Evolutionary conservation across 192 early-diverging fungal species (phyloP).

Genomic region (Coemansia sp.): DNA sequence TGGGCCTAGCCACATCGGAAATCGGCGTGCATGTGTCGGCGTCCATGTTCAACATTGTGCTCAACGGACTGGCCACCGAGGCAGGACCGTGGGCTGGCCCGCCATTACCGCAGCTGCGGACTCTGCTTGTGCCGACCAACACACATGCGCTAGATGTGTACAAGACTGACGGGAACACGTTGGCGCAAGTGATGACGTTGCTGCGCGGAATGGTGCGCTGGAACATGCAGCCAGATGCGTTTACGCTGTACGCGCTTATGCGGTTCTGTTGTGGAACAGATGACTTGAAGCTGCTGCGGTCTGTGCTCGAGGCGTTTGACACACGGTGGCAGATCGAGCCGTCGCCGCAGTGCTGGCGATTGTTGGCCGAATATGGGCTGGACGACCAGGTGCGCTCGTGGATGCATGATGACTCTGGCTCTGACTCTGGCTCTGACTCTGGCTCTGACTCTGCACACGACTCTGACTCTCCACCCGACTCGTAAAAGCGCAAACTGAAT

Average conservation of each 20-base stretch:
- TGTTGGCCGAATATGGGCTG: slow-evolving; percentile 13
- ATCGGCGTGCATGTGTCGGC: slow-evolving; percentile 21
- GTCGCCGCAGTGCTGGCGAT: slow-evolving; percentile 18
- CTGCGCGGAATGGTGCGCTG: slow-evolving; percentile 37
- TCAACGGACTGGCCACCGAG: slow-evolving; percentile 16
- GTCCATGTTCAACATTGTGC: slow-evolving; percentile 36
- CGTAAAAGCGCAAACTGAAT: too few species aligned
- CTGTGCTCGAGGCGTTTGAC: slow-evolving; percentile 30
- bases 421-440: too few species aligned
- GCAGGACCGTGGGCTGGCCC: not conserved
- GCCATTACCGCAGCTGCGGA: slow-evolving; percentile 9
- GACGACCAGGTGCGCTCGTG: slow-evolving; percentile 9
- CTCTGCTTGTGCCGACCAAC: slow-evolving; percentile 21
- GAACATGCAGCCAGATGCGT: slow-evolving; percentile 22
- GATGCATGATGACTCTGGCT: not conserved
- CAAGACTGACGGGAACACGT: not conserved
- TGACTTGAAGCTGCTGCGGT: slow-evolving; percentile 10
- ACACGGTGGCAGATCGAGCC: slow-evolving; percentile 29
- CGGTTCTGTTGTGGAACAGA: slow-evolving; percentile 15
- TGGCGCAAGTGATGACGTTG: slow-evolving; percentile 12
- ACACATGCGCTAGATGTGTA: slow-evolving; percentile 11
- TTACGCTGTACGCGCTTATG: slow-evolving; percentile 29
- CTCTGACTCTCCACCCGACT: too few species aligned
- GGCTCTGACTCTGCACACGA: too few species aligned
- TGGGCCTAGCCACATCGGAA: slow-evolving; percentile 38